A percentile compares a stretch with the other conserved stretches of the same genome.
These are phyloP conservation scores for Boletus insuetus DNA, from an alignment of 768 basidiomycete species.

Conservation along the genomic window DNA sequence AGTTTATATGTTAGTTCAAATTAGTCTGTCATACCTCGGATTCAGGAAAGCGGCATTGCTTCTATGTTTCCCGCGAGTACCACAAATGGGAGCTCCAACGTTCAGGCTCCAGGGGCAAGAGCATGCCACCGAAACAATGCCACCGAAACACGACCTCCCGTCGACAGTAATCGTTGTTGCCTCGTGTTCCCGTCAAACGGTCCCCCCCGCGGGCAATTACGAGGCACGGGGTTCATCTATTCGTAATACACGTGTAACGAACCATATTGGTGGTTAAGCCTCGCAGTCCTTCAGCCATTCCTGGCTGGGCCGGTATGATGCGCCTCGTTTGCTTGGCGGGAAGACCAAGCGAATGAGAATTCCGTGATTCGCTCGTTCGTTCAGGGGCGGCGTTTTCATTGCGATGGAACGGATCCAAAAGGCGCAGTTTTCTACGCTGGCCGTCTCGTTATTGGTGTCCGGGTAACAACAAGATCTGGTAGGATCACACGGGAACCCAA, in stretches of 20 bases:
- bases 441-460: slow-evolving; percentile 9
- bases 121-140: slow-evolving; percentile 2
- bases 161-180: slow-evolving; percentile 13
- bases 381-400: slow-evolving; percentile 1
- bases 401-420: slow-evolving; percentile 12
- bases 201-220: slow-evolving; percentile 14
- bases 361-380: slow-evolving; percentile 5
- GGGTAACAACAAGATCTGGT: slow-evolving; percentile 7
- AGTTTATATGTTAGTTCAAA: too few species aligned
- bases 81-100: slow-evolving; percentile 1
- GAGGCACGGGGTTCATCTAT: slow-evolving; percentile 18
- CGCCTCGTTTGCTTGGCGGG: background rate
- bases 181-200: slow-evolving; percentile 28
- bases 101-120: background rate
- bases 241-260: slow-evolving; percentile 19
- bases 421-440: slow-evolving; percentile 11
- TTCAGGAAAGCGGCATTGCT: slow-evolving; percentile 11
- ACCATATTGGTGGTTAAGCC: slow-evolving; percentile 13
- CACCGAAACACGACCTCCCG: slow-evolving; percentile 4
- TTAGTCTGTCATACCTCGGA: slow-evolving; percentile 10
- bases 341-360: background rate
- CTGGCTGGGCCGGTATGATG: background rate
- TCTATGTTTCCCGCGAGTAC: slow-evolving; percentile 4
- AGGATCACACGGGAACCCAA: slow-evolving; percentile 21
- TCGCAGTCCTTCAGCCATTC: slow-evolving; percentile 2